phyloP scores from a whole-genome alignment of 1,284 basidiomycete species.

The Termitomyces sp. region DNA sequence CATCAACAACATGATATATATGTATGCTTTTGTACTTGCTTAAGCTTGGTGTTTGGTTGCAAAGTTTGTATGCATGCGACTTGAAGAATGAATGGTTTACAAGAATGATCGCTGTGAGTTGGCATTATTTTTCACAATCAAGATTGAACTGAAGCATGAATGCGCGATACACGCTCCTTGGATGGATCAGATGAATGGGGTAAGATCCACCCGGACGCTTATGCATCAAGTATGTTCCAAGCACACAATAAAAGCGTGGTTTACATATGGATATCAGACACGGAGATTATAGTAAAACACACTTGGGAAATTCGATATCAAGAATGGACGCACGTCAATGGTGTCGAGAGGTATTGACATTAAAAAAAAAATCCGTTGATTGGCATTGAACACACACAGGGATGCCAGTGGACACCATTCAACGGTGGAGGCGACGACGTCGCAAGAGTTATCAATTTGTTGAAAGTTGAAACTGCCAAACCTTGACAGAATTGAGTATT shows the following conservation, averaged over 20 bases:
- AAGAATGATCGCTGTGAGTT: background rate
- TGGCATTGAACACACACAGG: background rate
- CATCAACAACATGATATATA: background rate
- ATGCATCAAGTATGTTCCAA: background rate
- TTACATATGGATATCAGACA: background rate
- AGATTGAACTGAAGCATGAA: slow-evolving; percentile 1
- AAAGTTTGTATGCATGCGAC: background rate
- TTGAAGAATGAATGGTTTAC: background rate
- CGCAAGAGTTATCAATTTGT: background rate
- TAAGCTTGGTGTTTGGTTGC: background rate
- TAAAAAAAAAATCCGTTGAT: background rate
- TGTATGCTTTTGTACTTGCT: background rate
- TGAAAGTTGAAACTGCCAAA: background rate
- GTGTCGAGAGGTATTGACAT: background rate
- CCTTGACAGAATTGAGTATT: slow-evolving; percentile 1
- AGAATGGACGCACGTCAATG: background rate
- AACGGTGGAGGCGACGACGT: background rate
- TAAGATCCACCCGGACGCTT: background rate
- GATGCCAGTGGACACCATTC: background rate
- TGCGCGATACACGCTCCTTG: background rate
- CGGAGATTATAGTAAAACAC: background rate
- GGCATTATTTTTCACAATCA: background rate
- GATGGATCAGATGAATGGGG: background rate
- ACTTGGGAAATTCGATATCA: background rate
- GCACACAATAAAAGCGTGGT: background rate